Conservation (phyloP, 108 stramenopile species). For the Skeletonema costatum region DNA sequence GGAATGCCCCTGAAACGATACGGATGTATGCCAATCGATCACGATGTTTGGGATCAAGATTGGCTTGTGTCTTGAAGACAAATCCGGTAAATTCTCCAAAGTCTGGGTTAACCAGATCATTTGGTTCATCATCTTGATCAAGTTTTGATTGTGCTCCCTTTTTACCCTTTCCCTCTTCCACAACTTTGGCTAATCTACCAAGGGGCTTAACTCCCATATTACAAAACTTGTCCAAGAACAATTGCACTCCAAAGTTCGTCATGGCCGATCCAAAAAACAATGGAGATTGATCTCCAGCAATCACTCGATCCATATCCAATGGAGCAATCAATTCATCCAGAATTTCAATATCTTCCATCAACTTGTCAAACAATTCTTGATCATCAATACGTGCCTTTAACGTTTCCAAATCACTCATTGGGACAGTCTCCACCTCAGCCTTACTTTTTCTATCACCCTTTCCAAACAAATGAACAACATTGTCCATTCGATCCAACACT, state of each 20-base stretch:
- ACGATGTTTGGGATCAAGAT: constrained; percentile 95
- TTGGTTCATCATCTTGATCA: constrained; percentile 43
- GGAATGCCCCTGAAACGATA: constrained; percentile 87
- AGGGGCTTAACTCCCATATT: constrained; percentile 77
- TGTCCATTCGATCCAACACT: constrained; percentile 82
- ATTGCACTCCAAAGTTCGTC: constrained; percentile 95
- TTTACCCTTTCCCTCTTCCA: constrained; percentile 35
- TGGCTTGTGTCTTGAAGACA: constrained; percentile 97
- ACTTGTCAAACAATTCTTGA: constrained; percentile 81
- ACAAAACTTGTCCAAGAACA: constrained; percentile 88
- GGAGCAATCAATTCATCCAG: constrained; percentile 80
- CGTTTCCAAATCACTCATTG: constrained; percentile 64
- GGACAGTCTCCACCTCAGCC: constrained; percentile 65
- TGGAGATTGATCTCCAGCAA: constrained; percentile 87
- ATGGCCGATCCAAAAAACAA: constrained; percentile 96
- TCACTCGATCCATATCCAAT: constrained; percentile 88
- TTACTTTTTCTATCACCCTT: constrained; percentile 59
- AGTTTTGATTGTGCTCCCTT: constrained; percentile 4
- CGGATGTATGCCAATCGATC: constrained; percentile 95
- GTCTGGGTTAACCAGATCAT: constrained; percentile 65
- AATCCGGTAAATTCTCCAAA: constrained; percentile 93
- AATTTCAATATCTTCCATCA: constrained; percentile 93
- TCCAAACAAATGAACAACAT: constrained; percentile 89
- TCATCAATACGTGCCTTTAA: constrained; percentile 74
- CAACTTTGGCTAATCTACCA: constrained; percentile 52